Base-by-base conservation (phyloP, 805 yeast genomes). In the Metschnikowia lochheadii region DNA sequence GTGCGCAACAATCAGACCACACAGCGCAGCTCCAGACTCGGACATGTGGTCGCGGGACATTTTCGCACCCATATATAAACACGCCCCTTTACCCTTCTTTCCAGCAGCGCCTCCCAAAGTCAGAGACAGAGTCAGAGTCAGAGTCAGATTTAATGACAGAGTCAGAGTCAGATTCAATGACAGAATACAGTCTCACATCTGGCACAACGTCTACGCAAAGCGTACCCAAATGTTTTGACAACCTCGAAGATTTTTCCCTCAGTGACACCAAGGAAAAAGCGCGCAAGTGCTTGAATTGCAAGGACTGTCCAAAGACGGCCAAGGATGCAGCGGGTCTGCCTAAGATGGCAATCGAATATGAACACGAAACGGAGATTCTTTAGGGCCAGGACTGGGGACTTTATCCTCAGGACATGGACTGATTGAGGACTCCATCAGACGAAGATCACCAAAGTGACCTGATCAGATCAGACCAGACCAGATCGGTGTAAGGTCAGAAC, bases 351-450 rank as follows among this genome's bases (percentile, higher is more conserved):
- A 17, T 44, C 3, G 40, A 44, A 36, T 44, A 44, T 36, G 46
- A 40, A 39, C 72, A 67, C 69, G 66, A 34, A 34, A 68, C 29
- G 29, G 29, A 26, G 29, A 26, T 26, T 26, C 29, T 26, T 26
- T 26, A 26, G 29, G 5, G 5, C 29, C 29, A 26, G 4, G 11
- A 2, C 29, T 26, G 29, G 29, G 29, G 29, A 26, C 11, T 26
- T 5, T 10, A 1, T 26, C 11, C 29, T 26, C 29, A 8, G 11
- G 29, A 26, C 29, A 8, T 10, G 29, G 11, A 26, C 29, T 8
- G 29, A 26, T 26, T 26, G 29, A 26, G 11, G 29, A 23, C 7
- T n/a, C 1, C 10, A 23, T 23, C 10, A 0, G 29, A 23, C 11
- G 10, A 3, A 8, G 29, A 26, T 26, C 29, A 26, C 29, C 8